Base-by-base conservation (phyloP, 2,329 filamentous ascomycete species). In the Camptophora hylomeconis region DNA sequence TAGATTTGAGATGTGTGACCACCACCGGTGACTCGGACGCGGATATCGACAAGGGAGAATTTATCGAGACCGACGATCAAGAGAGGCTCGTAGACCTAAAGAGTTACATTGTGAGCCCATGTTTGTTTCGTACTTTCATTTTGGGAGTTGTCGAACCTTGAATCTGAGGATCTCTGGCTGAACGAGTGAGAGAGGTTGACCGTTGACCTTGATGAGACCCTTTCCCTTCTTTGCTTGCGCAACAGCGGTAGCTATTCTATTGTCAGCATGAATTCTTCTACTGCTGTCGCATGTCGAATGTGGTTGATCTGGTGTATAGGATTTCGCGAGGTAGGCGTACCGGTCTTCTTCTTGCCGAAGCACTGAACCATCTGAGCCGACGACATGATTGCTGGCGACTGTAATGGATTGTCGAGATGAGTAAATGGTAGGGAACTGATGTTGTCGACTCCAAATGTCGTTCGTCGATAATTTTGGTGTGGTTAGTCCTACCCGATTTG, bases 171-270 rank as follows among this genome's bases (percentile, higher is more conserved):
- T 78, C 69, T 93, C 81, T 53, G 89, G 86, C 71, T 94, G 81
- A 54, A 93, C 80, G 54, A 95, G 81, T 56, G 71, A 70, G 54
- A 98, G 77, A 56, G 89, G 89, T 62, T 83, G 81, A 67, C 89
- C 89, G 73, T 95, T 98, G 67, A 94, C 89, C 74, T 92, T 93
- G 68, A 98, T 75, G 54, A 95, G 77, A 64, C 89, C 89, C 62
- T 80, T 80, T 57, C 77, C 77, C 59, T 73, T 64, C 72, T 87
- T 86, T 79, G 80, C 87, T 71, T 87, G 81, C 63, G 82, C 83
- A 67, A 92, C 83, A 56, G 76, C 77, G 45, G 77, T 81, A 53
- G 83, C 83, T 72, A 57, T 50, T 51, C 45, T 44, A 47, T 40
- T 38, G 43, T 56, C 47, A 57, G 53, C 31, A 32, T 28, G n/a